Evolutionary conservation across 192 early-diverging fungal species (phyloP).

Genomic region (Coemansia sp.): DNA sequence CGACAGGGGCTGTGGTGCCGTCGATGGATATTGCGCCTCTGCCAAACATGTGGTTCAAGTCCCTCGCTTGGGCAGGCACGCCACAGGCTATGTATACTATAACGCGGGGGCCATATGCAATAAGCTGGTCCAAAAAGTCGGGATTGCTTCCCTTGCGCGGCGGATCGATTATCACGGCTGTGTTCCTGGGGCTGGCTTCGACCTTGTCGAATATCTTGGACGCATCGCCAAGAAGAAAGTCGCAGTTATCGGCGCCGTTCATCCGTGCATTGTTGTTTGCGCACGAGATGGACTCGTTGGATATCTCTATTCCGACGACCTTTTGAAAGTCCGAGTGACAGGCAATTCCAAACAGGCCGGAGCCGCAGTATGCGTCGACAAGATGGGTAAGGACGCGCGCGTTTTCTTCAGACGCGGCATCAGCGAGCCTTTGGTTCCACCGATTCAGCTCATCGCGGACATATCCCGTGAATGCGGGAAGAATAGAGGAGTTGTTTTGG

Average conservation of each 20-base stretch:
- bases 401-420: slow-evolving; percentile 1
- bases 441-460: slow-evolving; percentile 58
- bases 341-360: slow-evolving; percentile 68
- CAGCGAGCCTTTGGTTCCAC: slow-evolving; percentile 25
- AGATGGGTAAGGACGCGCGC: slow-evolving; percentile 50
- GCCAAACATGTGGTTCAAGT: slow-evolving; percentile 55
- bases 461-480: slow-evolving; percentile 61
- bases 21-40: slow-evolving; percentile 43
- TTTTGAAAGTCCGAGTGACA: slow-evolving; percentile 59
- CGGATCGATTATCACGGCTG: slow-evolving; percentile 71
- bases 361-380: slow-evolving; percentile 72
- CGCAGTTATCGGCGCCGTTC: slow-evolving; percentile 55
- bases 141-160: slow-evolving; percentile 64
- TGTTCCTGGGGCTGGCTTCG: slow-evolving; percentile 48
- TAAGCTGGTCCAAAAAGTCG: slow-evolving; percentile 65
- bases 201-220: slow-evolving; percentile 60
- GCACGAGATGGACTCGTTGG: slow-evolving; percentile 58
- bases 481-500: slow-evolving; percentile 67
- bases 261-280: slow-evolving; percentile 63
- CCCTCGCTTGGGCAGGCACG: slow-evolving; percentile 60
- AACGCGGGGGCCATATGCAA: slow-evolving; percentile 63
- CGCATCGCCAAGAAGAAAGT: slow-evolving; percentile 61
- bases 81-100: slow-evolving; percentile 73
- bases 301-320: slow-evolving; percentile 68
- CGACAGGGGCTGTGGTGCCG: slow-evolving; percentile 8